Base-by-base conservation (phyloP, 768 basidiomycete species). In the Leccinum subtestaceum region DNA sequence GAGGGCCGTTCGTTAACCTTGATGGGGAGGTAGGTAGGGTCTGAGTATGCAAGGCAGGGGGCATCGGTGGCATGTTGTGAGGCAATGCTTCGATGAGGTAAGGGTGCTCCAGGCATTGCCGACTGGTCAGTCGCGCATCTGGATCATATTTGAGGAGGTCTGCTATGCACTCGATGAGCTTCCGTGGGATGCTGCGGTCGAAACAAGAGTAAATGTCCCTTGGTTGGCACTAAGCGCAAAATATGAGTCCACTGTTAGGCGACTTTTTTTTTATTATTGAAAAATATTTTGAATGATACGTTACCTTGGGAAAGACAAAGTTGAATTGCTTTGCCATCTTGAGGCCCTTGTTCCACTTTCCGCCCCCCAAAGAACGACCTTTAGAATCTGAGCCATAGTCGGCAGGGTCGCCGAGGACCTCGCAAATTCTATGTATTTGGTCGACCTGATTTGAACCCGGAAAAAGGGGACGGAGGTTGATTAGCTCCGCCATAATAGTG, bases 401-500 rank as follows among this genome's bases (percentile, higher is more conserved):
- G 52, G 81, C 81, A 27, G 96, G 96, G 73, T 98, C 93, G 21
- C 97, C 97, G 36, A 98, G 81, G n/a, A 95, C 78, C 61, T 96
- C 91, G 64, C 90, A 93, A 60, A 98, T 97, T 70, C 87, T 81
- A 60, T 81, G 86, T 36, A 98, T 86, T 76, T 99, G 97, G 77
- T 98, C 96, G 54, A 91, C 79, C 71, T 97, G 95, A 70, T 88
- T 88, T 54, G 87, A 85, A 19, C 97, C 97, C 29, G 97, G 97
- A 72, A 99, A 99, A 46, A 99, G 77, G 6, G 97, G 96, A 61
- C 91, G 88, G 59, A 99, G 83, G 71, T 96, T 98, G 75, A 97
- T 83, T 57, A 98, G 80, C 74, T 99, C 97, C 8, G 95, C 93
- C 85, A 99, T 89, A 74, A 99, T 99, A 7, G 97, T 96, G 15